A percentile compares a stretch with the other conserved stretches of the same genome.
Conservation (phyloP, 805 yeast species). For the Monosporozyma yasuniensis region DNA sequence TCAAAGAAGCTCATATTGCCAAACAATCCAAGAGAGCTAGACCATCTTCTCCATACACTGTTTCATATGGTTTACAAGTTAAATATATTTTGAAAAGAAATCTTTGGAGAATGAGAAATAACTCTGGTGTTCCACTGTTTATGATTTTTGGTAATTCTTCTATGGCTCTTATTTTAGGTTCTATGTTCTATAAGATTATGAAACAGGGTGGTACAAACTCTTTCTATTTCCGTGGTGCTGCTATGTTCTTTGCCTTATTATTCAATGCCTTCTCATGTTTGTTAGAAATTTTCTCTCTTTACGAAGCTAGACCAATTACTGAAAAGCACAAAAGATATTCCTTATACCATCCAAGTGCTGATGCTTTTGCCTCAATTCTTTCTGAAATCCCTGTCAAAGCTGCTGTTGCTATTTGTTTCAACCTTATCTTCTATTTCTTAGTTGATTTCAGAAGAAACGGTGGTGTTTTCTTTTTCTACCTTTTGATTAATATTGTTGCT, state of each 20-base stretch:
- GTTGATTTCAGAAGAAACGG: slow-evolving; percentile 44
- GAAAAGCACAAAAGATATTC: slow-evolving; percentile 52
- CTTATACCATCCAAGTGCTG: slow-evolving; percentile 51
- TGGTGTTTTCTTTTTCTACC: slow-evolving; percentile 48
- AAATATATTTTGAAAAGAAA: slow-evolving; percentile 40
- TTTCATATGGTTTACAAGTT: slow-evolving; percentile 45
- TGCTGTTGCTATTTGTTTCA: slow-evolving; percentile 37
- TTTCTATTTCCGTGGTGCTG: slow-evolving; percentile 50
- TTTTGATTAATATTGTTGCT: slow-evolving; percentile 35
- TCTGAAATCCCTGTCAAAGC: slow-evolving; percentile 45
- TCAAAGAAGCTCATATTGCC: slow-evolving; percentile 39
- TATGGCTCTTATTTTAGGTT: slow-evolving; percentile 49
- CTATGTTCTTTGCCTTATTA: slow-evolving; percentile 58
- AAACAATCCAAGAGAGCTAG: slow-evolving; percentile 42
- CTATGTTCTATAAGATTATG: slow-evolving; percentile 47
- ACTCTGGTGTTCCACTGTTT: slow-evolving; percentile 39
- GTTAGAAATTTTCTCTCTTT: slow-evolving; percentile 47
- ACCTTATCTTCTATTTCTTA: slow-evolving; percentile 44
- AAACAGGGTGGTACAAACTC: slow-evolving; percentile 33
- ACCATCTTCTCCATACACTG: slow-evolving; percentile 42
- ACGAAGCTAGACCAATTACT: slow-evolving; percentile 47
- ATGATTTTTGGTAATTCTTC: slow-evolving; percentile 38
- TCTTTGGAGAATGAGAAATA: slow-evolving; percentile 40
- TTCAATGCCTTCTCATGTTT: slow-evolving; percentile 56
- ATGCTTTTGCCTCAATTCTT: slow-evolving; percentile 45